Evolutionary conservation across 1,284 basidiomycete genomes (phyloP).

Genomic region (Prillingera fragicola): DNA sequence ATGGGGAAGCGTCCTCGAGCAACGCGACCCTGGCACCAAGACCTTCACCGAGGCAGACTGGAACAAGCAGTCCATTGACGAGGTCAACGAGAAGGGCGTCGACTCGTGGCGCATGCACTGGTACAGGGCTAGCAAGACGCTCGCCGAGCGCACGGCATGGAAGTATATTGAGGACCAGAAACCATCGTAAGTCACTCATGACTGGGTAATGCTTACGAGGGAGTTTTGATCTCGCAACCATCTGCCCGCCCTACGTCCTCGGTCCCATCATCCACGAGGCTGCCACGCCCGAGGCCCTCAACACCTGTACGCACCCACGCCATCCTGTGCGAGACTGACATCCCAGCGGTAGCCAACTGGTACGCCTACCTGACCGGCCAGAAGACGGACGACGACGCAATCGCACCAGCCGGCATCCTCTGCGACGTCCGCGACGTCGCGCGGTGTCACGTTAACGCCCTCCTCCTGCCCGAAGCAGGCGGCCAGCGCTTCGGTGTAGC

Average conservation of each 20-base stretch:
- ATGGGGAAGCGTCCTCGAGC: conserved; percentile 19
- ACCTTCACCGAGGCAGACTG: conserved; percentile 28
- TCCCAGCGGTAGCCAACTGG: conserved; percentile 22
- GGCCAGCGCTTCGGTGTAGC: conserved; percentile 24
- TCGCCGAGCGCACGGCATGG: conserved; percentile 44
- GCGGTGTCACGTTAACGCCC: conserved; percentile 16
- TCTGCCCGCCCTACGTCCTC: conserved; percentile 27
- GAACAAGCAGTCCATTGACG: conserved; percentile 24
- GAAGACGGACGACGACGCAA: conserved; percentile 23
- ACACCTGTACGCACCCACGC: conserved; percentile 14
- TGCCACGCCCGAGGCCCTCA: conserved; percentile 14
- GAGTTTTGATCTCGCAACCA: conserved; percentile 23
- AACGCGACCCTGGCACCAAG: conserved; percentile 19
- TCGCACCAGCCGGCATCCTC: conserved; percentile 22
- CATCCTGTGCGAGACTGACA: not conserved
- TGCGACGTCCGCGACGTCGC: conserved; percentile 29
- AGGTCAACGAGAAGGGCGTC: conserved; percentile 26
- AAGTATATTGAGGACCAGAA: conserved; percentile 35
- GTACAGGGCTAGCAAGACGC: conserved; percentile 43
- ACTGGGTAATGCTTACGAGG: conserved; percentile 2
- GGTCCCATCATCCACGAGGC: conserved; percentile 27
- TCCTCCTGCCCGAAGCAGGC: conserved; percentile 17
- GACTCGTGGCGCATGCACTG: conserved; percentile 26
- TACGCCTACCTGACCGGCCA: conserved; percentile 21
- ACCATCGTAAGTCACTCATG: conserved; percentile 8